These are phyloP conservation scores for Mycena albidolilacea DNA, from an alignment of 768 basidiomycete genomes.

Conservation along the genomic window DNA sequence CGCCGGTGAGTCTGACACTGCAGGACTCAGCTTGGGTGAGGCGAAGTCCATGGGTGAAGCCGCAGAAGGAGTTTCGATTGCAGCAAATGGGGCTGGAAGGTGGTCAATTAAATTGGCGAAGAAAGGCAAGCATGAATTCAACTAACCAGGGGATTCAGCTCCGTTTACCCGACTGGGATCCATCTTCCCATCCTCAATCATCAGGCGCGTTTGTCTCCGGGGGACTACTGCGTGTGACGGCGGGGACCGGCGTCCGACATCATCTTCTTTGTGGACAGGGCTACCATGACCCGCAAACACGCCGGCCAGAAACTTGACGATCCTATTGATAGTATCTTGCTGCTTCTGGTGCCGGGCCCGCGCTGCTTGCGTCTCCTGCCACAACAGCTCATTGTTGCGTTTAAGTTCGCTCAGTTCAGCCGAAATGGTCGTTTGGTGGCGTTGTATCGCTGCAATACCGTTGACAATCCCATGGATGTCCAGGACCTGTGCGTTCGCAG, in stretches of 20 bases:
- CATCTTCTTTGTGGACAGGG: slow-evolving; percentile 55
- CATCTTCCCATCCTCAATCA: slow-evolving; percentile 73
- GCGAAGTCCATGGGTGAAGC: slow-evolving; percentile 34
- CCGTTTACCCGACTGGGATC: slow-evolving; percentile 59
- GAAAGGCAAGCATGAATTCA: slow-evolving; percentile 26
- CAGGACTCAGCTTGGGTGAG: slow-evolving; percentile 21
- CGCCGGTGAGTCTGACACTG: neutral
- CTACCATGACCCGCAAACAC: slow-evolving; percentile 80
- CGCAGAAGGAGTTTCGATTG: slow-evolving; percentile 37
- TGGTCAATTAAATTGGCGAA: neutral
- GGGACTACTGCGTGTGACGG: slow-evolving; percentile 62
- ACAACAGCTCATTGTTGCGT: slow-evolving; percentile 88
- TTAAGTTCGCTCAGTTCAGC: slow-evolving; percentile 91
- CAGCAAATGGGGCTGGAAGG: slow-evolving; percentile 31
- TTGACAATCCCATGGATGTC: slow-evolving; percentile 85
- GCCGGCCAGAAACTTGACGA: slow-evolving; percentile 94
- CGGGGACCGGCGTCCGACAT: slow-evolving; percentile 43
- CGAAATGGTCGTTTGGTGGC: slow-evolving; percentile 94
- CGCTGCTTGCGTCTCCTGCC: slow-evolving; percentile 90
- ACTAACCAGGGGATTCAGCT: slow-evolving; percentile 46
- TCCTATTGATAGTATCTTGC: slow-evolving; percentile 96
- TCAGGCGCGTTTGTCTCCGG: slow-evolving; percentile 67
- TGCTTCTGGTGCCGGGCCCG: slow-evolving; percentile 91
- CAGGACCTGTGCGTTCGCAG: slow-evolving; percentile 64
- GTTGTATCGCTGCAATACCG: slow-evolving; percentile 70